Percentiles rank a stretch among this genome's conserved stretches.
Conservation (phyloP, 2,329 filamentous ascomycete species). For the Penicillium sp. region DNA sequence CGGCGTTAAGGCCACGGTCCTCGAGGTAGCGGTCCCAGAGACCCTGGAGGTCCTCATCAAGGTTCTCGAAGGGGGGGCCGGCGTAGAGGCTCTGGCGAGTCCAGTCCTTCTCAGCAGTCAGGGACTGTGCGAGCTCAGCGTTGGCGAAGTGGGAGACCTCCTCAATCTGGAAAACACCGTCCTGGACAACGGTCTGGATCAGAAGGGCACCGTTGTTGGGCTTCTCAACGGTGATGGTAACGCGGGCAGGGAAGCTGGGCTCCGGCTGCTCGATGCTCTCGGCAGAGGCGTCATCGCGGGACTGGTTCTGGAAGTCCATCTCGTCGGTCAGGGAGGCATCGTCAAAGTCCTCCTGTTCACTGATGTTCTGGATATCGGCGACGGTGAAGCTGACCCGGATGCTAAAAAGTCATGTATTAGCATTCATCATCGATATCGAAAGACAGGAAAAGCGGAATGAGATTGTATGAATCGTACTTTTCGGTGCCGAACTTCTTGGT, state of each 20-base stretch:
- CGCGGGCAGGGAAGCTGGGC: constrained; percentile 70
- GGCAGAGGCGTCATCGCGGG: constrained; percentile 44
- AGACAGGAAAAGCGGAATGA: not conserved
- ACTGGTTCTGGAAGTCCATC: constrained; percentile 55
- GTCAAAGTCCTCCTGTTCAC: constrained; percentile 58
- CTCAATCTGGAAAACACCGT: constrained; percentile 82
- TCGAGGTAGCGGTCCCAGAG: constrained; percentile 91
- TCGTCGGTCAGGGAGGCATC: constrained; percentile 56
- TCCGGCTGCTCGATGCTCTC: constrained; percentile 49
- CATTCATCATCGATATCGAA: not conserved
- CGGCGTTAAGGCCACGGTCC: constrained; percentile 85
- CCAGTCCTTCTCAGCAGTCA: constrained; percentile 73
- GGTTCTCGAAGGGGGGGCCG: constrained; percentile 86
- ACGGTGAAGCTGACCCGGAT: constrained; percentile 83
- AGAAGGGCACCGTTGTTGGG: constrained; percentile 77
- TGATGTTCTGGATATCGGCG: constrained; percentile 70
- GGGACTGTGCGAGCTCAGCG: constrained; percentile 70
- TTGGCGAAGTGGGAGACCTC: constrained; percentile 86
- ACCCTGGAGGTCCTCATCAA: constrained; percentile 93
- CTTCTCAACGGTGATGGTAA: constrained; percentile 88
- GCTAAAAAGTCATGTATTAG: constrained; percentile 38
- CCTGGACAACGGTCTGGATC: constrained; percentile 81
- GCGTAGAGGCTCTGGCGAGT: constrained; percentile 75
- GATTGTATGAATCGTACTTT: constrained; percentile 57
- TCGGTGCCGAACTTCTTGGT: constrained; percentile 82